Evolutionary conservation across 2,329 filamentous ascomycete species (phyloP).

Genomic region (Xenoacremonium recifei): DNA sequence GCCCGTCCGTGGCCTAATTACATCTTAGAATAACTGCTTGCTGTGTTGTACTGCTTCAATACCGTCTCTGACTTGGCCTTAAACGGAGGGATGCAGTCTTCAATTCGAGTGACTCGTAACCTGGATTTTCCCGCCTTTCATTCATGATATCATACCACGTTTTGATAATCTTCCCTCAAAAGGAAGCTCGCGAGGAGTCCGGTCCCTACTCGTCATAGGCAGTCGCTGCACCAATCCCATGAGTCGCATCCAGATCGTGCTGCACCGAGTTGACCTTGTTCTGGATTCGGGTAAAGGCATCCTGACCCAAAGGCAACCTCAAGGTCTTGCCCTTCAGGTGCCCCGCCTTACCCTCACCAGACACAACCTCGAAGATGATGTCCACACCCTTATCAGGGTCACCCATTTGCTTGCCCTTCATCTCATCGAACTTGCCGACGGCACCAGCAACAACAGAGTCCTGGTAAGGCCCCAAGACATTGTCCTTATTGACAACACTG

Average conservation of each 20-base stretch:
- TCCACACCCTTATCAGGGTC: conserved; percentile 38
- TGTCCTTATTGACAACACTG: conserved; percentile 18
- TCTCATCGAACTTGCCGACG: conserved; percentile 21
- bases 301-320: conserved; percentile 34
- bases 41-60: too few relatives aligned
- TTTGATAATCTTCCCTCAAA: too few relatives aligned
- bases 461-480: conserved; percentile 25
- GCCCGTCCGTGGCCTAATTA: too few relatives aligned
- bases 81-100: too few relatives aligned
- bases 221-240: conserved; percentile 11
- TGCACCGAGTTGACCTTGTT: conserved; percentile 19
- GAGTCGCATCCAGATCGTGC: conserved; percentile 12
- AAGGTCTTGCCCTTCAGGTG: conserved; percentile 28
- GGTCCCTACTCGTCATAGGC: conserved; percentile 7
- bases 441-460: conserved; percentile 24
- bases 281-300: conserved; percentile 28
- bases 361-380: conserved; percentile 36
- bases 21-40: too few relatives aligned
- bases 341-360: conserved; percentile 25
- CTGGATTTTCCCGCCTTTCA: too few relatives aligned
- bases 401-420: conserved; percentile 35
- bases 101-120: too few relatives aligned
- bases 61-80: too few relatives aligned
- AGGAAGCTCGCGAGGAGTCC: too few relatives aligned
- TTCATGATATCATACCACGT: too few relatives aligned